These are phyloP conservation scores for Yamadazyma trypodendri DNA, from an alignment of 1,139 yeast species.

Conservation along the genomic window DNA sequence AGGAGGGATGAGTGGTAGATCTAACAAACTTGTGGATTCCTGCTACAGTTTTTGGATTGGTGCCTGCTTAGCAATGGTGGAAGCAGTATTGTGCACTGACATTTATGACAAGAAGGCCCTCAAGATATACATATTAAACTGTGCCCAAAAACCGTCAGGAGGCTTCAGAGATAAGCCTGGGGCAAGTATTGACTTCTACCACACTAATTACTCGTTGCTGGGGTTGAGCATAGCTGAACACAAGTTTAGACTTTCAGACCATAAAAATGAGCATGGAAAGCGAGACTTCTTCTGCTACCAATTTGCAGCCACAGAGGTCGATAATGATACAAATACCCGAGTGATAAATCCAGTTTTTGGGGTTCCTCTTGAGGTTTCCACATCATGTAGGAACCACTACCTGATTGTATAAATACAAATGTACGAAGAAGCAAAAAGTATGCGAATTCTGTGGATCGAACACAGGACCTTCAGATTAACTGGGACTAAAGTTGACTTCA, in stretches of 20 bases:
- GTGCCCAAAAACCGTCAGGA: constrained; percentile 69
- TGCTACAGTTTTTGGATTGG: constrained; percentile 98
- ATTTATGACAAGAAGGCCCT: constrained; percentile 57
- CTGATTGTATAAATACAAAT: neutral
- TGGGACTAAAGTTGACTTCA: constrained; percentile 40
- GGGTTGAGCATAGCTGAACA: constrained; percentile 76
- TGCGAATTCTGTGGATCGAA: constrained; percentile 56
- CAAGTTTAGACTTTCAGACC: constrained; percentile 29
- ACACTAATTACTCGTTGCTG: constrained; percentile 78
- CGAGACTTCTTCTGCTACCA: constrained; percentile 26
- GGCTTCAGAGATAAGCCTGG: constrained; percentile 93
- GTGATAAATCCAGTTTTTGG: constrained; percentile 67
- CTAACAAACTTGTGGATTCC: constrained; percentile 92
- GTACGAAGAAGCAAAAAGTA: neutral
- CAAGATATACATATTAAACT: constrained; percentile 63
- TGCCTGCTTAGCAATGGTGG: constrained; percentile 65
- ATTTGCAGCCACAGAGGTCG: constrained; percentile 20
- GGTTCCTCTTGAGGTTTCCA: constrained; percentile 35
- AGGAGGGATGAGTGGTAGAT: constrained; percentile 87
- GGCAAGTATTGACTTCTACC: constrained; percentile 78
- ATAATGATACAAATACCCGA: constrained; percentile 24
- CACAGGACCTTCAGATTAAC: constrained; percentile 55
- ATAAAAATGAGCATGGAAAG: constrained; percentile 5
- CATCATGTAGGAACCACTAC: neutral
- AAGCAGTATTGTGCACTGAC: constrained; percentile 37